Evolutionary conservation across 2,329 filamentous ascomycete species (phyloP).

Genomic region (Penicillium paneum): DNA sequence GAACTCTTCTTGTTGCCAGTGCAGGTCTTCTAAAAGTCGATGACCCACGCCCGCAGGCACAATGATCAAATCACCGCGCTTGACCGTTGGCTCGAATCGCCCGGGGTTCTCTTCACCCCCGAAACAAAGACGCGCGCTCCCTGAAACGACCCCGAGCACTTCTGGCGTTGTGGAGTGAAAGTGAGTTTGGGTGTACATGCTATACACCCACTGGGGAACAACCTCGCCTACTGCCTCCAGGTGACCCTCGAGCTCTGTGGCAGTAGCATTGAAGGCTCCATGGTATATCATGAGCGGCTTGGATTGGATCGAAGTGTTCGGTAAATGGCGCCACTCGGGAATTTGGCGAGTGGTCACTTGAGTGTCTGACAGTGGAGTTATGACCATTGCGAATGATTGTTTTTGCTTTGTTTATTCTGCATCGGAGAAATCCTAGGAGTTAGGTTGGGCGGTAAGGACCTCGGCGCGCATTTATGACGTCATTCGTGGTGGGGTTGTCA

Average conservation of each 20-base stretch:
- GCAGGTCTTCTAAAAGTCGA: constrained; percentile 57
- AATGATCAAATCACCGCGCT: constrained; percentile 61
- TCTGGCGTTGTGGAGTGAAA: constrained; percentile 68
- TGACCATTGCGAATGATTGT: constrained; percentile 28
- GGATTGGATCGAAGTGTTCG: constrained; percentile 63
- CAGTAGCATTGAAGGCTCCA: constrained; percentile 51
- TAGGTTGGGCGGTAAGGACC: background rate
- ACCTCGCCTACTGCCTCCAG: constrained; percentile 55
- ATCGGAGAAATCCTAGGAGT: background rate
- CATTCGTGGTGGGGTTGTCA: background rate
- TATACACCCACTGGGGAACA: constrained; percentile 63
- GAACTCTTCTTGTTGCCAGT: constrained; percentile 48
- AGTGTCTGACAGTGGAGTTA: constrained; percentile 50
- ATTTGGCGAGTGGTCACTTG: constrained; percentile 59
- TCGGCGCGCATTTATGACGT: background rate
- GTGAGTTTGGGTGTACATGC: constrained; percentile 64
- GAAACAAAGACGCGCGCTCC: constrained; percentile 62
- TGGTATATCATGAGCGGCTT: constrained; percentile 67
- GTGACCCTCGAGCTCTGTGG: constrained; percentile 56
- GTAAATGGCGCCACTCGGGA: constrained; percentile 54
- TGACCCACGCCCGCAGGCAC: constrained; percentile 66
- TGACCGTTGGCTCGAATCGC: constrained; percentile 55
- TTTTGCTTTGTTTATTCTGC: background rate
- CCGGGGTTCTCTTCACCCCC: constrained; percentile 61
- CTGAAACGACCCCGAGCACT: constrained; percentile 59